phyloP scores from a whole-genome alignment of 2,329 filamentous ascomycete species.

The Phaeoacremonium minimum region DNA sequence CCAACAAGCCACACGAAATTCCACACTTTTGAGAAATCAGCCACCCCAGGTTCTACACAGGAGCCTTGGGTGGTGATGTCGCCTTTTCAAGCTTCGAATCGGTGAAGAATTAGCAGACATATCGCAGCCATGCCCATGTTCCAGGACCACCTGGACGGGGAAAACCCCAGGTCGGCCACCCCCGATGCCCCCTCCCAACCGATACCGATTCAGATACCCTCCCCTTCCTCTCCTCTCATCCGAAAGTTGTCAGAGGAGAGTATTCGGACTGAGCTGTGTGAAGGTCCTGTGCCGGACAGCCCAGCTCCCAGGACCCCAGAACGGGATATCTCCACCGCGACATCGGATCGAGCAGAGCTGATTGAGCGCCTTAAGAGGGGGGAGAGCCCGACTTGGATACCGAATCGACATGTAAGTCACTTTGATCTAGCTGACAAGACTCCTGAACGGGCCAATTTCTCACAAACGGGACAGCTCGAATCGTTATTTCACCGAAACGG shows the following conservation, averaged over 20 bases:
- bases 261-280: conserved; percentile 56
- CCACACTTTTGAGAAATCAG: too few relatives aligned
- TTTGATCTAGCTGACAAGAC: background rate
- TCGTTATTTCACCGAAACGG: conserved; percentile 30
- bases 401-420: conserved; percentile 54
- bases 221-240: conserved; percentile 10
- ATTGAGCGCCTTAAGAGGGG: conserved; percentile 81
- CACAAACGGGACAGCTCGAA: conserved; percentile 26
- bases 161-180: conserved; percentile 18
- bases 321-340: conserved; percentile 21
- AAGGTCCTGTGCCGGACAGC: conserved; percentile 47
- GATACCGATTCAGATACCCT: conserved; percentile 8
- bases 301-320: conserved; percentile 23
- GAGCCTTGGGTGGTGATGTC: background rate
- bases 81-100: too few relatives aligned
- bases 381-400: conserved; percentile 71
- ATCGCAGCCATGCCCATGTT: conserved; percentile 60
- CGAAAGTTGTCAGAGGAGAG: conserved; percentile 54
- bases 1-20: too few relatives aligned
- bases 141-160: conserved; percentile 42
- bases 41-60: background rate
- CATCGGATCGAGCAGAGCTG: conserved; percentile 67
- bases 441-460: too few relatives aligned
- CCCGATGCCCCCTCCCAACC: too few relatives aligned
- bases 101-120: too few relatives aligned